Base-by-base conservation (phyloP, 2,329 filamentous ascomycete genomes). In the Metarhizium brunneum region DNA sequence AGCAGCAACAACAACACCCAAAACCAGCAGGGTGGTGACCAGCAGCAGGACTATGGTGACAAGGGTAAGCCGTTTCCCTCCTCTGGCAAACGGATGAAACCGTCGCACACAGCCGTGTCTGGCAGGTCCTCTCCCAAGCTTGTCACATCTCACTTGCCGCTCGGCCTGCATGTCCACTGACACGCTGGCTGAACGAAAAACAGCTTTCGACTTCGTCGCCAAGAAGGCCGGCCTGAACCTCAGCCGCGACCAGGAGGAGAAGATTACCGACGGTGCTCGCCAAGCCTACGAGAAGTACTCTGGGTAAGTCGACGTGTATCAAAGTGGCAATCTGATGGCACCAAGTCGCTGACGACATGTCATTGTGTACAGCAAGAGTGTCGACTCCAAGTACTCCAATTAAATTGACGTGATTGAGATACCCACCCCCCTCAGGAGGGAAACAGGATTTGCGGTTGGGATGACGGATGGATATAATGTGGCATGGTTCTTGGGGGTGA, bases 221-320 rank as follows among this genome's bases (percentile, higher is more conserved):
- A 65, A 70, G 56, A 71, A 72, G 65, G 60, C 64, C 2, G 71
- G 71, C 55, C 58, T 65, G 55, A 66, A 71, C 64, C 53, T 73
- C 35, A 57, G 64, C 59, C 63, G 59, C 45, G 57, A 65, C 6
- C 68, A 66, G 30, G 63, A 70, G 43, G 71, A 73, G 64, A 73
- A 73, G 68, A 67, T 71, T 20, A 70, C 69, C 52, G 71, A 73
- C 54, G 63, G 60, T 18, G 66, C 60, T 8, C 71, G 71, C 52
- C 47, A 14, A 36, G 56, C 64, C 32, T 73, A 66, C 20, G 71
- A 73, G 61, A 73, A 71, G 64, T 45, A 56, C 7, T 62, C 71
- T 53, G 71, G 71, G 71, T 72, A 63, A 56, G 69, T 47, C 11
- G n/a, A 14, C 56, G 2, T 32, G 45, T 18, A 54, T 25, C 20